These are phyloP conservation scores for Salinomyces thailandicus DNA, from an alignment of 2,329 filamentous ascomycete species.

Conservation along the genomic window DNA sequence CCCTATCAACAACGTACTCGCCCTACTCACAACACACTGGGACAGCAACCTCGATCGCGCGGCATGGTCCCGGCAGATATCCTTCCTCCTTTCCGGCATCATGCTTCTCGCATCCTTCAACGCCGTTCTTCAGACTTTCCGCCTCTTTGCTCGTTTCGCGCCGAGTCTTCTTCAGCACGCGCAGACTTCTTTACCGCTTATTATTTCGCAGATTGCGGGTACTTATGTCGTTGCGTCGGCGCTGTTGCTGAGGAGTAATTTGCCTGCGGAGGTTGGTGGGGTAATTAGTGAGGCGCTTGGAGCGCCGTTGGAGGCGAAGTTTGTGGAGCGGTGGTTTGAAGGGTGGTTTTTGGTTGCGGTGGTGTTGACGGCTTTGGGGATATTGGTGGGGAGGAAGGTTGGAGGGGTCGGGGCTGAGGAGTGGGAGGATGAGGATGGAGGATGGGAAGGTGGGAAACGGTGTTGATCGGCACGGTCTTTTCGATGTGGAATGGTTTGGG, in stretches of 20 bases:
- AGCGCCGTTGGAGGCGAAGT: conserved; percentile 60
- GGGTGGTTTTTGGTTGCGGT: conserved; percentile 69
- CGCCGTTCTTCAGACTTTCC: conserved; percentile 74
- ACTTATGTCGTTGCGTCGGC: conserved; percentile 79
- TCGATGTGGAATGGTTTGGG: too few relatives aligned
- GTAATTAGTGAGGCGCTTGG: conserved; percentile 69
- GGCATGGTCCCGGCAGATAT: conserved; percentile 76
- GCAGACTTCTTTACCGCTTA: conserved; percentile 59
- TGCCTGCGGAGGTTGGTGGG: conserved; percentile 65
- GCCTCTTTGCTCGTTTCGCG: conserved; percentile 65
- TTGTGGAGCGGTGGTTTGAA: conserved; percentile 79
- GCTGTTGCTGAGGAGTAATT: conserved; percentile 63
- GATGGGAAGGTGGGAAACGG: conserved; percentile 9
- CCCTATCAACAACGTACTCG: conserved; percentile 73
- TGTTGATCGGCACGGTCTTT: too few relatives aligned
- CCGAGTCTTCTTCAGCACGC: conserved; percentile 62
- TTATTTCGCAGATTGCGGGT: conserved; percentile 69
- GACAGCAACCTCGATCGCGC: conserved; percentile 71
- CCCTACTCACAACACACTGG: conserved; percentile 71
- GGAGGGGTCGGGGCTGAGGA: conserved; percentile 30
- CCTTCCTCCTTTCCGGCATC: conserved; percentile 69
- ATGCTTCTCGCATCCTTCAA: conserved; percentile 75
- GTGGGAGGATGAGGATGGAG: conserved; percentile 32
- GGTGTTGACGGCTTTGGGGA: conserved; percentile 54
- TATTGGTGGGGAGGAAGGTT: conserved; percentile 60